Evolutionary conservation across 2,329 filamentous ascomycete species (phyloP).

Genomic region (Fusarium sp.): DNA sequence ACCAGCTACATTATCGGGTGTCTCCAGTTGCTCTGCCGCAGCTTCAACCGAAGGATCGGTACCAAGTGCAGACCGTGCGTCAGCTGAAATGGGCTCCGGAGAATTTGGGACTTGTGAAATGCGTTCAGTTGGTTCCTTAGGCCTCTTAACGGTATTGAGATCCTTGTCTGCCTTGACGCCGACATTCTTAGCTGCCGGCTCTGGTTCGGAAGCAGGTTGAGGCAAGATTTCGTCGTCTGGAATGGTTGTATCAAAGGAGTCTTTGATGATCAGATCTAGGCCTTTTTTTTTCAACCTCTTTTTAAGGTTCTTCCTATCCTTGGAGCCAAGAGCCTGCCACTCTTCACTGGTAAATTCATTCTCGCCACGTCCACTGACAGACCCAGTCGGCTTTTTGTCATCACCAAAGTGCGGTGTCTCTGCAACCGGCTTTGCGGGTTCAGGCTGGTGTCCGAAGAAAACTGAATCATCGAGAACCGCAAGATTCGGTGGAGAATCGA

Average conservation of each 20-base stretch:
- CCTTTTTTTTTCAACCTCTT: slow-evolving; percentile 37
- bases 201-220: not conserved
- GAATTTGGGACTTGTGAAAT: not conserved
- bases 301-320: slow-evolving; percentile 40
- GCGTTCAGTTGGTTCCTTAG: not conserved
- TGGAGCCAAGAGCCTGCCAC: slow-evolving; percentile 29
- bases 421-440: not conserved
- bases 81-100: not conserved
- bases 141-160: not conserved
- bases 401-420: not conserved
- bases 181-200: not conserved
- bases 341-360: slow-evolving; percentile 18
- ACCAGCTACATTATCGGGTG: not conserved
- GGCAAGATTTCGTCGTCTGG: not conserved
- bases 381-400: not conserved
- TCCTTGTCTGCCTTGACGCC: not conserved
- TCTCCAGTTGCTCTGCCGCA: slow-evolving; percentile 16
- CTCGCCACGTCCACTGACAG: slow-evolving; percentile 4
- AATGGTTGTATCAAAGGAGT: slow-evolving; percentile 6
- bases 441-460: not conserved
- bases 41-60: not conserved
- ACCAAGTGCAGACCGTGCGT: not conserved
- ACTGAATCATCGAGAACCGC: not conserved
- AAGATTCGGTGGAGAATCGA: not conserved
- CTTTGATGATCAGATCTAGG: slow-evolving; percentile 28